These are phyloP conservation scores for Geotrichum reessii DNA, from an alignment of 1,139 yeast genomes.

Conservation along the genomic window DNA sequence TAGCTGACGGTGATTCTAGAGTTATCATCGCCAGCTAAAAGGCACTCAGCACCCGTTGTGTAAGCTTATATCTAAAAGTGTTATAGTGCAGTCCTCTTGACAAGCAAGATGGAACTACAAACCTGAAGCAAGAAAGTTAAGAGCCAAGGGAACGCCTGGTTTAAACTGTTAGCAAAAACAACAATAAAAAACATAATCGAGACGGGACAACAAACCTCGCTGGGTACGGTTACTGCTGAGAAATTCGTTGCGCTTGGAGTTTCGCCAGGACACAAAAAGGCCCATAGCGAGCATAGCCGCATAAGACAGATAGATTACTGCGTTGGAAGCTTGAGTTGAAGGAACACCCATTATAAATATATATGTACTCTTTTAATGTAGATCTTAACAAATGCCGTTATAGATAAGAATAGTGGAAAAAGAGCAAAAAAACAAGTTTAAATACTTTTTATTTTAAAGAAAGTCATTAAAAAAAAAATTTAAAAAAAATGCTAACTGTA, in stretches of 20 bases:
- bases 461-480: not conserved
- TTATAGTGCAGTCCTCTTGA: conserved; percentile 1
- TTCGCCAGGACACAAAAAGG: conserved; percentile 32
- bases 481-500: not conserved
- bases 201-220: conserved; percentile 49
- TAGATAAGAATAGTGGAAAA: not conserved
- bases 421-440: not conserved
- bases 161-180: conserved; percentile 9
- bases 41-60: conserved; percentile 48
- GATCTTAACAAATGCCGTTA: not conserved
- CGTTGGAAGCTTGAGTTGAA: conserved; percentile 55
- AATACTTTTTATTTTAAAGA: not conserved
- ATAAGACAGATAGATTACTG: conserved; percentile 70
- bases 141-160: conserved; percentile 57
- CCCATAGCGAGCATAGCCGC: conserved; percentile 50
- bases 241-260: conserved; percentile 44
- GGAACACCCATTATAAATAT: conserved; percentile 29
- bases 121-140: conserved; percentile 87
- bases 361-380: not conserved
- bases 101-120: conserved; percentile 38
- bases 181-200: too few relatives aligned
- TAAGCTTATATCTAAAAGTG: not conserved
- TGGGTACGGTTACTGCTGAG: conserved; percentile 77
- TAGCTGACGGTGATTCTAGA: not conserved
- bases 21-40: not conserved